Evolutionary conservation across 108 stramenopile species (phyloP).

Genomic region (Asterionellopsis glacialis): DNA sequence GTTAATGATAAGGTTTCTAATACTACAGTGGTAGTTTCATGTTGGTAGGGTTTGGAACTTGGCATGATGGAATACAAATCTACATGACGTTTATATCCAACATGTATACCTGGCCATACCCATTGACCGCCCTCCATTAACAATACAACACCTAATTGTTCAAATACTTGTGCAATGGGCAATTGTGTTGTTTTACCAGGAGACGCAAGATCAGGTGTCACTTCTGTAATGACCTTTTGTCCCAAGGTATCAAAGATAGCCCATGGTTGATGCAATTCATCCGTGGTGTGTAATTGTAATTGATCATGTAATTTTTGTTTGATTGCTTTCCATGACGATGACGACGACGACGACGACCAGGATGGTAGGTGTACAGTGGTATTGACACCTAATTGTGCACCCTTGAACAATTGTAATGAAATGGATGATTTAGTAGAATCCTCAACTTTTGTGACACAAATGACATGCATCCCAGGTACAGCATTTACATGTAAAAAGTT

Average conservation of each 20-base stretch:
- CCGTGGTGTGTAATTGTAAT: background rate
- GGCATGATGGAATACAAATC: conserved; percentile 12
- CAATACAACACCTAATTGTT: conserved; percentile 40
- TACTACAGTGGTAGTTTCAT: conserved; percentile 22
- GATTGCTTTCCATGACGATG: too few species aligned
- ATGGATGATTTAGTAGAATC: too few species aligned
- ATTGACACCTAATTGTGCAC: too few species aligned
- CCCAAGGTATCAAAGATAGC: conserved; percentile 53
- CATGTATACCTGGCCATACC: conserved; percentile 64
- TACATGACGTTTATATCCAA: conserved; percentile 50
- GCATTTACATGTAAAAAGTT: too few species aligned
- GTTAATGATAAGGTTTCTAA: conserved; percentile 49
- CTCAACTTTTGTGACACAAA: too few species aligned
- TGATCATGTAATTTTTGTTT: too few species aligned
- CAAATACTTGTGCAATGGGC: background rate
- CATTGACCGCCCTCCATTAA: conserved; percentile 60
- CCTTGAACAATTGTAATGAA: too few species aligned
- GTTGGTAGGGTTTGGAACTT: conserved; percentile 7
- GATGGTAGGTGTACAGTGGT: too few species aligned
- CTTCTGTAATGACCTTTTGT: conserved; percentile 19
- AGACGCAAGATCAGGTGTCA: background rate
- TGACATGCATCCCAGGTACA: too few species aligned
- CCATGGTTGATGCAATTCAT: conserved; percentile 50
- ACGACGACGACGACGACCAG: too few species aligned
- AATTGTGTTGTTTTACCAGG: too few species aligned